Conservation (phyloP, 2,329 filamentous ascomycete species). For the Nemania abortiva region DNA sequence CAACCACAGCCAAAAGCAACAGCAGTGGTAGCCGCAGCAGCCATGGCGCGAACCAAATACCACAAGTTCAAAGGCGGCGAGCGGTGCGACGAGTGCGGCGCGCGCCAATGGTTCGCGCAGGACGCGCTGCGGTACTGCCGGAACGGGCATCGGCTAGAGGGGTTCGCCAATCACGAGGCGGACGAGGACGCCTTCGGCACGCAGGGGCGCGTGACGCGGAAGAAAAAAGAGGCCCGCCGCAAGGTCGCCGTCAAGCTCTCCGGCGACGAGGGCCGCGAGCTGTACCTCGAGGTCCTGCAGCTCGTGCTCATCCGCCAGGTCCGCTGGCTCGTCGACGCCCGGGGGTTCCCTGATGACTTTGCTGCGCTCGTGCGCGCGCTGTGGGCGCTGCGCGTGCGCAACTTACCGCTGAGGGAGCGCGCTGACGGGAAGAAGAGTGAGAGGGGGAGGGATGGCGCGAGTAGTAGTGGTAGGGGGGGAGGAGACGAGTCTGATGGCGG, state of each 20-base stretch:
- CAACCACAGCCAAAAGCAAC: background rate
- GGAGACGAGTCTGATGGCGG: slow-evolving; percentile 27
- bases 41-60: slow-evolving; percentile 59
- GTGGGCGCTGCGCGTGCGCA: slow-evolving; percentile 78
- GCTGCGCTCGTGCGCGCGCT: slow-evolving; percentile 85
- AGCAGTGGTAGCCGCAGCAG: background rate
- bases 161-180: slow-evolving; percentile 67
- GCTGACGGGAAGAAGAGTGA: slow-evolving; percentile 48
- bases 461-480: background rate
- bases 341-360: slow-evolving; percentile 76
- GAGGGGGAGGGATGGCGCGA: slow-evolving; percentile 1
- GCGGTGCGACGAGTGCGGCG: slow-evolving; percentile 74
- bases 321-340: slow-evolving; percentile 75
- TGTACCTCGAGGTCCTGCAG: slow-evolving; percentile 88
- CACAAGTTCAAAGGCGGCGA: slow-evolving; percentile 66
- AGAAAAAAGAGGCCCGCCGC: slow-evolving; percentile 68
- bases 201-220: slow-evolving; percentile 66
- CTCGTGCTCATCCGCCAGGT: slow-evolving; percentile 86
- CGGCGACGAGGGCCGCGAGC: slow-evolving; percentile 77
- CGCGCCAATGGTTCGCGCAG: slow-evolving; percentile 77
- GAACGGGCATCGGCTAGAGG: slow-evolving; percentile 82
- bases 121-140: slow-evolving; percentile 84
- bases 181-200: slow-evolving; percentile 76
- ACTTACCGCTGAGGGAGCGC: slow-evolving; percentile 64
- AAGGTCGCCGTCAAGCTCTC: slow-evolving; percentile 67